Evolutionary conservation across 345 rosid species (phyloP), one percentile per base, ranked within the genome.

Genomic region (Sonneratia caseolaris): DNA sequence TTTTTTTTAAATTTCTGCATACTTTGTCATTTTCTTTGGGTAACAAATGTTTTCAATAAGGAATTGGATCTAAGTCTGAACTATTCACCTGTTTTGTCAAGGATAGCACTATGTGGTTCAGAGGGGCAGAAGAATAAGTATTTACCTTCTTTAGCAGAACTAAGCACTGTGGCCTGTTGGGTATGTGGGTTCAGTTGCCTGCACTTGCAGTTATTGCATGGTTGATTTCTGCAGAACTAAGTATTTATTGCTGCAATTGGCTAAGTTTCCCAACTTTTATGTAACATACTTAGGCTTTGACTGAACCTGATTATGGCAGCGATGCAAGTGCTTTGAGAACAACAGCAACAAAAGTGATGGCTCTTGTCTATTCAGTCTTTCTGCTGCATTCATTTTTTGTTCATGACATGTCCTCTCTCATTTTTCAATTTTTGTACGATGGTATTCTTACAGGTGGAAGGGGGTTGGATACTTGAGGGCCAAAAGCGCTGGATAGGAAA

Each of bases 401-500:
- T 27, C 32, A 21, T 14, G 4, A 18, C 47, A 32, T 70, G 27
- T 22, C 64, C n/a, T 61, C 35, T 24, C 36, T 22, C n/a, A 32
- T 66, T 68, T n/a, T 73, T 14, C 37, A 37, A 70, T 21, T 37
- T 9, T 42, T 38, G 43, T 64, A 19, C 37, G 40, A 14, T 69
- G 45, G 57, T 22, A 47, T 51, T 57, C 73, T 40, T 62, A 80
- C 73, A 94, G 97, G 96, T 89, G 4, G 85, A 85, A 75, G 96
- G 96, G 70, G 99, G 99, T 72, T 92, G 99, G 97, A 73, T 81
- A 74, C 85, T 95, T 8, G 85, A 90, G 68, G 99, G 99, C 64
- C 91, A 92, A 78, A 95, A 95, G 77, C 97, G 97, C 74, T 95
- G 99, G 97, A 95, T 95, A 49, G 97, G 99, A 80, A 94, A 95